Base-by-base conservation (phyloP, 495 filamentous ascomycete species). In the Podospora tetraspora region DNA sequence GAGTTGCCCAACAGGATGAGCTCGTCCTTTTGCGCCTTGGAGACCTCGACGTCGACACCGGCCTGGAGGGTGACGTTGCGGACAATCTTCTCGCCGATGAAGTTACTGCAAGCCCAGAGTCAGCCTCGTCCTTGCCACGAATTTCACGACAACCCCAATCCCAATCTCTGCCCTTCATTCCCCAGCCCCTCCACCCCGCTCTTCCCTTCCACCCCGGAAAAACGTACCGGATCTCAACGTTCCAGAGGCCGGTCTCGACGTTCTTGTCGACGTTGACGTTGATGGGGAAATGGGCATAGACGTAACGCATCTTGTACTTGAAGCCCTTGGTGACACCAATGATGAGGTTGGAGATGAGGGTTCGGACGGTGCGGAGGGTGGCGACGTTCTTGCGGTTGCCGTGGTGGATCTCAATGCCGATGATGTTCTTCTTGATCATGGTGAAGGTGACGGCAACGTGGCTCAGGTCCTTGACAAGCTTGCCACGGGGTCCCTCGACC, bases 281-380 rank as follows among this genome's bases (percentile, higher is more conserved):
- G 92, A 99, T 99, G 80, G 95, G 95, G 80, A 99, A 99, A 89
- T 99, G 95, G 75, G 95, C 95, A 82, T 99, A 99, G 84, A 99
- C 95, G 84, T 99, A 99, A 73, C 95, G 92, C 95, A 99, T 98
- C 91, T 98, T 99, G 91, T 99, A 99, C 86, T 94, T 94, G 91
- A 91, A 99, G 70, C 95, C 95, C 85, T 91, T 94, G 78, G 96
- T 99, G 69, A 99, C 95, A 82, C 95, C 95, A 79, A 92, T 90
- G 83, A 98, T 91, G 81, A 99, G 75, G 89, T 99, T 99, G 88
- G 95, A 91, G 86, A 99, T 97, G 81, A 98, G 76, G 67, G 93
- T 93, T 75, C 91, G 91, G 88, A 99, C 95, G 75, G 95, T 99
- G 76, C 95, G 94, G 78, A 99, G 92, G 69, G 95, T 92, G 80